These are phyloP conservation scores for Spergularia bocconei DNA, from an alignment of 148 eudicot genomes.

Conservation along the genomic window DNA sequence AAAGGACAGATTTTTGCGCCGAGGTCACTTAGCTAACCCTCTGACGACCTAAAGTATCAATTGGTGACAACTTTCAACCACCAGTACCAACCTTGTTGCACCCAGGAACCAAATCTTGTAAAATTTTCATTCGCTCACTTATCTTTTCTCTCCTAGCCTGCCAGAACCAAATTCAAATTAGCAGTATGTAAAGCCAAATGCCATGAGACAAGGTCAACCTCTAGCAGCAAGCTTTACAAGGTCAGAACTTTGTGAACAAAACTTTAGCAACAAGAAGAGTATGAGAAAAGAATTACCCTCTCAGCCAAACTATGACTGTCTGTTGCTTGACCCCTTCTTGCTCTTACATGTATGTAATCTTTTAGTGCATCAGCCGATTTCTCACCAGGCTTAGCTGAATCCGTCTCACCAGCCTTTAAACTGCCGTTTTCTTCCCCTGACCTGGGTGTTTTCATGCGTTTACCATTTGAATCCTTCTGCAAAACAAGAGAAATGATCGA, in stretches of 20 bases:
- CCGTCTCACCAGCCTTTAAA: slow-evolving; percentile 55
- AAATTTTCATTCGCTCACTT: slow-evolving; percentile 89
- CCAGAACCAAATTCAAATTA: slow-evolving; percentile 13
- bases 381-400: slow-evolving; percentile 56
- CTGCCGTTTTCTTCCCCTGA: slow-evolving; percentile 45
- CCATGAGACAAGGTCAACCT: neutral
- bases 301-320: slow-evolving; percentile 98
- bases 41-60: neutral
- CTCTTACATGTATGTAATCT: slow-evolving; percentile 96
- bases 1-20: neutral
- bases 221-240: neutral
- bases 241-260: neutral
- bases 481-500: slow-evolving; percentile 14
- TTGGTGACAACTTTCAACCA: neutral
- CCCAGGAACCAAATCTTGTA: slow-evolving; percentile 98
- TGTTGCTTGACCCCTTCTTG: slow-evolving; percentile 99
- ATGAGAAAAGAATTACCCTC: slow-evolving; percentile 56
- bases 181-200: neutral
- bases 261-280: slow-evolving; percentile 6
- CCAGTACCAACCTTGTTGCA: slow-evolving; percentile 64
- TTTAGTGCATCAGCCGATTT: slow-evolving; percentile 65
- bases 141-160: slow-evolving; percentile 97
- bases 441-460: slow-evolving; percentile 54
- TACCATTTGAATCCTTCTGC: slow-evolving; percentile 54
- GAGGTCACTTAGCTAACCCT: neutral